These are phyloP conservation scores for Globisporangium orthogonon DNA, from an alignment of 352 stramenopile genomes.

Conservation along the genomic window DNA sequence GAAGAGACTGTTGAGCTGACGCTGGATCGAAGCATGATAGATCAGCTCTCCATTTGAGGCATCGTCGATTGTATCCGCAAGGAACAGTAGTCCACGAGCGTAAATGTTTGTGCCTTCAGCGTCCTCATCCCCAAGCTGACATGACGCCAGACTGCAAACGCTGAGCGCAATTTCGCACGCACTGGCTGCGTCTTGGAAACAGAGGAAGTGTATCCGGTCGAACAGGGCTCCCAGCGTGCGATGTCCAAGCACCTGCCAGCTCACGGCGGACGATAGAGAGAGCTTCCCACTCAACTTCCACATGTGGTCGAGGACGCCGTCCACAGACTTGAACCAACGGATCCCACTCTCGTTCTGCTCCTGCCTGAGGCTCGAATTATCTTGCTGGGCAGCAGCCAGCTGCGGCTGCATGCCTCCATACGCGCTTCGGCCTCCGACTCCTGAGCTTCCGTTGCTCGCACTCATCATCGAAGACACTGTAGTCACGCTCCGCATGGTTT, in stretches of 20 bases:
- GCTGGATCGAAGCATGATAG: conserved; percentile 31
- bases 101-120: conserved; percentile 19
- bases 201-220: conserved; percentile 37
- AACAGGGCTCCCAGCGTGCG: conserved; percentile 41
- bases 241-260: conserved; percentile 48
- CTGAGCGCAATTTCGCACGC: conserved; percentile 39
- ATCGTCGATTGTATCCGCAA: conserved; percentile 20
- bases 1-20: conserved; percentile 41
- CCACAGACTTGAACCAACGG: conserved; percentile 45
- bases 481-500: conserved; percentile 10
- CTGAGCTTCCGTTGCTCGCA: not conserved
- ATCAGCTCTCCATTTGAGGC: conserved; percentile 19
- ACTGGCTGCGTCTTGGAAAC: conserved; percentile 49
- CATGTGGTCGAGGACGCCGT: conserved; percentile 48
- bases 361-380: conserved; percentile 5
- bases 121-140: conserved; percentile 6
- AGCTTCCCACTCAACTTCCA: conserved; percentile 67
- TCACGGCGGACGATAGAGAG: conserved; percentile 29
- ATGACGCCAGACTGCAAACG: conserved; percentile 40
- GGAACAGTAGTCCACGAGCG: conserved; percentile 22
- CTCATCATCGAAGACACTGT: conserved; percentile 2
- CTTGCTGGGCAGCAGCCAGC: conserved; percentile 11
- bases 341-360: conserved; percentile 24
- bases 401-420: conserved; percentile 23
- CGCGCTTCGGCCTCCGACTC: conserved; percentile 1